Conservation (phyloP, 2,329 filamentous ascomycete species). For the Colletotrichum simmondsii region DNA sequence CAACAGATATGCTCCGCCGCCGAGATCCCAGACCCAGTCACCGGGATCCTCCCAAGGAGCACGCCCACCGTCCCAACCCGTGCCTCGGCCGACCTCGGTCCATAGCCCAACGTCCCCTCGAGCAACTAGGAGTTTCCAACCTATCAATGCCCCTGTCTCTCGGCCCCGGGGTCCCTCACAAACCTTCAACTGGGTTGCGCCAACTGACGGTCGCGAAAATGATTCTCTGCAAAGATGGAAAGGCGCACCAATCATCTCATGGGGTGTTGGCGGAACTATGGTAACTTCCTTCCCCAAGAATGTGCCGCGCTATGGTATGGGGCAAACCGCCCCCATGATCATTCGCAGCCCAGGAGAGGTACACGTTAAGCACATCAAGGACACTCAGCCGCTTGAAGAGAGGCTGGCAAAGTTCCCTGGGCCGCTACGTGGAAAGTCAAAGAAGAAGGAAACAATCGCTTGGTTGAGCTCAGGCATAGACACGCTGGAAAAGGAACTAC, state of each 20-base stretch:
- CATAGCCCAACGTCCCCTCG: conserved; percentile 56
- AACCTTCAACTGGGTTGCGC: conserved; percentile 67
- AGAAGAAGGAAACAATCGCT: conserved; percentile 90
- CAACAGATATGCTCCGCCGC: conserved; percentile 63
- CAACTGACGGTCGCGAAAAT: conserved; percentile 73
- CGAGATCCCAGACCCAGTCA: conserved; percentile 71
- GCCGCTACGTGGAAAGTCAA: conserved; percentile 86
- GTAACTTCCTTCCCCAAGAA: conserved; percentile 90
- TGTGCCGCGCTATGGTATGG: conserved; percentile 85
- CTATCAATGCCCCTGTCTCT: conserved; percentile 43
- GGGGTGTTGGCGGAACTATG: conserved; percentile 86
- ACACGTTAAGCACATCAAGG: conserved; percentile 79
- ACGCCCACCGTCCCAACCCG: conserved; percentile 52
- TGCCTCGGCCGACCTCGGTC: conserved; percentile 65
- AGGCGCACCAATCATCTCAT: conserved; percentile 86
- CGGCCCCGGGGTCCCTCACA: conserved; percentile 65
- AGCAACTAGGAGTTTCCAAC: conserved; percentile 35
- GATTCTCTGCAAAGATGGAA: conserved; percentile 92
- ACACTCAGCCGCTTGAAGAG: conserved; percentile 77
- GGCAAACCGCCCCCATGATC: conserved; percentile 78
- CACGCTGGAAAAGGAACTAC: conserved; percentile 70
- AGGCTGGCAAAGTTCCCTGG: conserved; percentile 86
- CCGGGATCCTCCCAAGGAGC: conserved; percentile 60
- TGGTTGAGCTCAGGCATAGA: conserved; percentile 87
- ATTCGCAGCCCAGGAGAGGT: conserved; percentile 86